Conservation (phyloP, 1,284 basidiomycete genomes). For the Golubevia pallescens region DNA sequence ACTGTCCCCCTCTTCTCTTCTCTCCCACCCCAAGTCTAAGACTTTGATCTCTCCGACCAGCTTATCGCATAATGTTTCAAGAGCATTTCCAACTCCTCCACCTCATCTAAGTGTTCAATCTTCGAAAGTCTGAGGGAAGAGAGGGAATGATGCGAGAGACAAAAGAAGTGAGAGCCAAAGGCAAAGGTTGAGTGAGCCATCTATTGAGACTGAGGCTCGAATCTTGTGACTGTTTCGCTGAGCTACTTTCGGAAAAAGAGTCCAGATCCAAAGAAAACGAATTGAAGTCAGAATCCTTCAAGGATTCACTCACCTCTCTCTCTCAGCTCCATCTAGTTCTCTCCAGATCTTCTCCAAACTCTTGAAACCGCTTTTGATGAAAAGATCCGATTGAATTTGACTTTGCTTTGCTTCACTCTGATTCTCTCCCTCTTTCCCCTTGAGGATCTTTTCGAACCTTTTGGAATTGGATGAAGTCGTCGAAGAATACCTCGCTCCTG, state of each 20-base stretch:
- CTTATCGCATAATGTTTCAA: constrained; percentile 39
- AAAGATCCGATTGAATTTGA: too few relatives aligned
- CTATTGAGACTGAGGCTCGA: not conserved
- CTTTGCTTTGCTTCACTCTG: too few relatives aligned
- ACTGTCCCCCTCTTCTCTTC: too few relatives aligned
- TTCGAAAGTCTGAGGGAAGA: constrained; percentile 24
- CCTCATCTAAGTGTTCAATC: constrained; percentile 56
- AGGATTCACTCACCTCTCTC: constrained; percentile 21
- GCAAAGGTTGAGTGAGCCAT: constrained; percentile 1
- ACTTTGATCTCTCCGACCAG: not conserved
- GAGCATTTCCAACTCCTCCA: constrained; percentile 62
- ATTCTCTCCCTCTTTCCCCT: not conserved
- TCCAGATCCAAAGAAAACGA: not conserved
- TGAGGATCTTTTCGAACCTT: constrained; percentile 24
- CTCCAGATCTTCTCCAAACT: constrained; percentile 35
- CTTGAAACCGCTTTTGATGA: constrained; percentile 8
- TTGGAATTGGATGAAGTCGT: constrained; percentile 29
- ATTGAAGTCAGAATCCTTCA: too few relatives aligned
- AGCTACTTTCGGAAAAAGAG: not conserved
- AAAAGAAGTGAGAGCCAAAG: not conserved
- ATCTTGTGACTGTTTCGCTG: not conserved
- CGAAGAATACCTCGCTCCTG: constrained; percentile 42
- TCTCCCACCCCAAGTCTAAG: too few relatives aligned
- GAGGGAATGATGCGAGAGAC: constrained; percentile 9
- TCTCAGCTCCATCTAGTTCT: constrained; percentile 18